Conservation (phyloP, 192 early-diverging fungal species). For the Backusella mclennaniae region DNA sequence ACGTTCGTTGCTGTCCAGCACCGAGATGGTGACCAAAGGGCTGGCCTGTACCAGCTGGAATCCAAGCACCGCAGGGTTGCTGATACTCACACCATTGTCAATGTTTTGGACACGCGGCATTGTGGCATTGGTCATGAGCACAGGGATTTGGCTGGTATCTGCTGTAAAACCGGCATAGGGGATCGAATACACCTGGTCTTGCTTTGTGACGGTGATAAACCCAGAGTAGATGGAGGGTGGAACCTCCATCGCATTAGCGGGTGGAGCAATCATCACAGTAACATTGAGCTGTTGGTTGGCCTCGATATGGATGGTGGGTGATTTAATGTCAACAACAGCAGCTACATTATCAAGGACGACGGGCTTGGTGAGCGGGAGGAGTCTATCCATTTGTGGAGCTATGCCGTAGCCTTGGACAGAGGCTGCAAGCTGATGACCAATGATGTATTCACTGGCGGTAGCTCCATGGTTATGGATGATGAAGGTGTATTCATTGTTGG, state of each 20-base stretch:
- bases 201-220: conserved; percentile 34
- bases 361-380: conserved; percentile 27
- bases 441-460: conserved; percentile 22
- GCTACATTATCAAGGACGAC: neutral
- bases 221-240: conserved; percentile 50
- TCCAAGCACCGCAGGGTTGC: neutral
- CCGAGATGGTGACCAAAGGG: conserved; percentile 9
- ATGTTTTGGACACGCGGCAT: conserved; percentile 12
- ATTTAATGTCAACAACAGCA: conserved; percentile 34
- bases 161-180: conserved; percentile 31
- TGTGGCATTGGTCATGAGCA: conserved; percentile 16
- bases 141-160: conserved; percentile 4
- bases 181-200: neutral
- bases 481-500: conserved; percentile 33
- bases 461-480: conserved; percentile 42
- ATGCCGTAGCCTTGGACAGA: conserved; percentile 41
- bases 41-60: conserved; percentile 19
- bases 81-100: neutral
- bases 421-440: conserved; percentile 38
- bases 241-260: conserved; percentile 18
- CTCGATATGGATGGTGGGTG: conserved; percentile 24
- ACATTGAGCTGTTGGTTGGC: conserved; percentile 32
- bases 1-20: neutral
- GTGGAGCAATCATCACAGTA: conserved; percentile 40
- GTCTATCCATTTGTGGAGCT: neutral